These are phyloP conservation scores for Fraxinus nigra DNA, from an alignment of 305 asterid genomes.

Conservation along the genomic window DNA sequence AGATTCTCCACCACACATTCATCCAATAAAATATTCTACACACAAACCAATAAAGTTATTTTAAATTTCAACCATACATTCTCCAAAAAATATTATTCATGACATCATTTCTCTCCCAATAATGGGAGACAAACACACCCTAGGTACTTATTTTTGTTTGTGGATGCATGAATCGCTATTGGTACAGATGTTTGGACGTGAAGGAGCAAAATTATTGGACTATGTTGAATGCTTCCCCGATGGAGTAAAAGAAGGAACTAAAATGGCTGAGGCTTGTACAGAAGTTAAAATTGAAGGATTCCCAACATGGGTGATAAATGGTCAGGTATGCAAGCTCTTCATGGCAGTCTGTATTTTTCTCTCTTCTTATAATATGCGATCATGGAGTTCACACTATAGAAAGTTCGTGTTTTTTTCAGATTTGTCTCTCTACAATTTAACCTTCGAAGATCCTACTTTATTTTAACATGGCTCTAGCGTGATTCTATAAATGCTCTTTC, in stretches of 20 bases:
- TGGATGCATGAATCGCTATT: conserved; percentile 11
- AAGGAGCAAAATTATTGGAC: conserved; percentile 70
- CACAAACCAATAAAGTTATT: too few relatives aligned
- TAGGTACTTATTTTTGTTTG: background rate
- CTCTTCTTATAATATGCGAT: background rate
- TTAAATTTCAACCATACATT: too few relatives aligned
- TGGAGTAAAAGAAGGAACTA: conserved; percentile 58
- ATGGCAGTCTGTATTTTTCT: background rate
- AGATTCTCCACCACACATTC: too few relatives aligned
- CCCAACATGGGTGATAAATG: conserved; percentile 81
- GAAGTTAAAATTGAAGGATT: conserved; percentile 59
- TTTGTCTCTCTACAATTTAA: background rate
- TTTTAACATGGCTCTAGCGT: background rate
- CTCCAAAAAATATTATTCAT: too few relatives aligned
- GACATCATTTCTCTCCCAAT: too few relatives aligned
- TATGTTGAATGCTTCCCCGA: conserved; percentile 86
- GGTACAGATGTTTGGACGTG: conserved; percentile 75
- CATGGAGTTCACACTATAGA: background rate
- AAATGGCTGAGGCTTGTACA: conserved; percentile 65
- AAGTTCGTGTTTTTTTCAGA: background rate
- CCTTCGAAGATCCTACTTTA: background rate
- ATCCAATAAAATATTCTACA: too few relatives aligned
- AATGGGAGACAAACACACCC: too few relatives aligned
- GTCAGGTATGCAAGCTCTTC: conserved; percentile 48
- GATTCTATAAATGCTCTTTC: background rate